A percentile compares a stretch with the other conserved stretches of the same genome.
phyloP scores from a whole-genome alignment of 306 rosid genomes.

The Luffa acutangula region DNA sequence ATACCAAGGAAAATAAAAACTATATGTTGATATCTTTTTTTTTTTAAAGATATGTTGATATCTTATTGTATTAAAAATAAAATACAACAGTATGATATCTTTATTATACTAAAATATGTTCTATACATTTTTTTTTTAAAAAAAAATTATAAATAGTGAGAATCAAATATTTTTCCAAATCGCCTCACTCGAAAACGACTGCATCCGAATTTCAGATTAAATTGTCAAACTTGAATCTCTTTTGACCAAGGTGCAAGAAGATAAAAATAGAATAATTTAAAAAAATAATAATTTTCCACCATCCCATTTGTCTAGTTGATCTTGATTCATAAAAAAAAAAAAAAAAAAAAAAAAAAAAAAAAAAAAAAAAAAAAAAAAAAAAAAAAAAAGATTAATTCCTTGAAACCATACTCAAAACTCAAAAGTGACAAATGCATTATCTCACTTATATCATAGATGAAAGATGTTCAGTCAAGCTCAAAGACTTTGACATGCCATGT shows the following conservation, averaged over 20 bases:
- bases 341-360: not conserved
- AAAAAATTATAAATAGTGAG: too few species aligned
- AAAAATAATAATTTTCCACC: not conserved
- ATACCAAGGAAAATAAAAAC: too few species aligned
- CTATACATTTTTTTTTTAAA: too few species aligned
- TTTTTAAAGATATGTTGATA: too few species aligned
- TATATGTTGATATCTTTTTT: not conserved
- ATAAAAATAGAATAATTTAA: too few species aligned
- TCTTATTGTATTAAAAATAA: not conserved
- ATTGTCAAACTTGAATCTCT: not conserved
- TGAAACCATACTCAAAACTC: too few species aligned
- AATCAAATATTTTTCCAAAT: too few species aligned
- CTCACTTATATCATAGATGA: not conserved
- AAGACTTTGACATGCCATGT: not conserved
- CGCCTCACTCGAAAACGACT: too few species aligned
- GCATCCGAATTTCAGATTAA: not conserved
- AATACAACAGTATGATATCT: not conserved
- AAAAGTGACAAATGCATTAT: not conserved
- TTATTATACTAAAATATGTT: not conserved
- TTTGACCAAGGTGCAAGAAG: not conserved
- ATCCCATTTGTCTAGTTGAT: not conserved
- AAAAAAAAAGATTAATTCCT: too few species aligned
- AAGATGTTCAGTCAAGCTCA: not conserved
- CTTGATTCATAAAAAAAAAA: not conserved
- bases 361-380: not conserved